Evolutionary conservation across 306 rosid genomes (phyloP), one percentile per base, ranked within the genome.

Genomic region (Ammopiptanthus mongolicus): DNA sequence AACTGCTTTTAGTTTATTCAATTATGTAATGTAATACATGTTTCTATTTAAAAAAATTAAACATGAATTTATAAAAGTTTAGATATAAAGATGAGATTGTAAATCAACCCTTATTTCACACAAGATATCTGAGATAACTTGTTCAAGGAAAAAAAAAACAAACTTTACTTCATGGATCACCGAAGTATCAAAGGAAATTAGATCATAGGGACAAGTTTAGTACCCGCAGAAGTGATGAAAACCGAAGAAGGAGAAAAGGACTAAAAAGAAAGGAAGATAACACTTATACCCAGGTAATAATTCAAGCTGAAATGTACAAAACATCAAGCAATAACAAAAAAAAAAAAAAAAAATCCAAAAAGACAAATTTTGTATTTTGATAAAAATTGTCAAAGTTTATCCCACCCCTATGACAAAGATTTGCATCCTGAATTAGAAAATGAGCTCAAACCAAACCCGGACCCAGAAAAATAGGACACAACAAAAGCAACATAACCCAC

Each of bases 401-500:
- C 63, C 71, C 47, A 62, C 52, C 33, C 5, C 36, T 2, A 28
- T 53, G 41, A 23, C 55, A 5, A 50, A 47, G 33, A 42, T 65
- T 65, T 13, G 21, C 71, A 44, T 61, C 19, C 67, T 3, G 0
- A 15, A 34, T 15, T 33, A 34, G 22, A 47, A 34, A 61, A 33
- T 10, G 17, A 48, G 46, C 17, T 17, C 58, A 58, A 72, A 42
- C 10, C 59, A 34, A 41, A 19, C 6, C 39, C 36, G 41, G 25
- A 55, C 17, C 12, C 2, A 11, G 31, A 15, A 69, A 25, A 25
- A 25, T 2, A 37, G 17, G 10, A 13, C 5, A 0, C 51, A 21
- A 70, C 63, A 21, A 72, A 74, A 36, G 8, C 55, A 75, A 75
- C 66, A 58, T 0, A 56, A 72, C 36, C 25, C 65, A 6, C 41